Evolutionary conservation across 345 rosid genomes (phyloP).

Genomic region (Sonneratia alba): DNA sequence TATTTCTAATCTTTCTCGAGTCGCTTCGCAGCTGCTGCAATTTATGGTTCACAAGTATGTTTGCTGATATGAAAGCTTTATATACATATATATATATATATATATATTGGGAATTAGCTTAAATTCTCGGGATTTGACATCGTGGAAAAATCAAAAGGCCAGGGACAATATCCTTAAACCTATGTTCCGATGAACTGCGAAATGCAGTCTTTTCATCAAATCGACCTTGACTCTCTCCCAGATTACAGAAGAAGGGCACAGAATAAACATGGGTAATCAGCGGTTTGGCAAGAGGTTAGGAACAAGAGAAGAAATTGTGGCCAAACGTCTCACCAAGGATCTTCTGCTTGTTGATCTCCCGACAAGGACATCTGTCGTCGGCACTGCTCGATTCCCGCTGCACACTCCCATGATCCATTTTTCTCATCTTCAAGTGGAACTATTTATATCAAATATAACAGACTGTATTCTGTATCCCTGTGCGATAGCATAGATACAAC

Average conservation of each 20-base stretch:
- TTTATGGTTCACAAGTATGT: neutral
- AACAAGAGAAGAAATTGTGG: neutral
- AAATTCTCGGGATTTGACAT: neutral
- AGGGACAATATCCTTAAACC: neutral
- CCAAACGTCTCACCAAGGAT: neutral
- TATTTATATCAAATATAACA: no score
- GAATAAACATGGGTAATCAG: neutral
- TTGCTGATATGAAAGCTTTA: neutral
- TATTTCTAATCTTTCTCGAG: neutral
- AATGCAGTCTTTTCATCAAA: no score
- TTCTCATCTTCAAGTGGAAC: no score
- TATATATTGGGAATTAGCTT: no score
- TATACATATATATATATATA: no score
- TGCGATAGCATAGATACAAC: no score
- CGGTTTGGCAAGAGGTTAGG: neutral
- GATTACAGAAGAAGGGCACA: neutral
- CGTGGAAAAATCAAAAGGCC: neutral
- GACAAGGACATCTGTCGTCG: no score
- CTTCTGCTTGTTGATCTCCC: no score
- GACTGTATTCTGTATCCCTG: no score
- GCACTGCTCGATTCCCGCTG: no score
- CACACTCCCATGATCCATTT: no score
- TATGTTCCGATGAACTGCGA: neutral
- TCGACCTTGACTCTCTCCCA: neutral
- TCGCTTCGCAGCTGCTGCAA: neutral